Conservation (phyloP, 2,329 filamentous ascomycete genomes). For the Cercospora zeae-maydis region DNA sequence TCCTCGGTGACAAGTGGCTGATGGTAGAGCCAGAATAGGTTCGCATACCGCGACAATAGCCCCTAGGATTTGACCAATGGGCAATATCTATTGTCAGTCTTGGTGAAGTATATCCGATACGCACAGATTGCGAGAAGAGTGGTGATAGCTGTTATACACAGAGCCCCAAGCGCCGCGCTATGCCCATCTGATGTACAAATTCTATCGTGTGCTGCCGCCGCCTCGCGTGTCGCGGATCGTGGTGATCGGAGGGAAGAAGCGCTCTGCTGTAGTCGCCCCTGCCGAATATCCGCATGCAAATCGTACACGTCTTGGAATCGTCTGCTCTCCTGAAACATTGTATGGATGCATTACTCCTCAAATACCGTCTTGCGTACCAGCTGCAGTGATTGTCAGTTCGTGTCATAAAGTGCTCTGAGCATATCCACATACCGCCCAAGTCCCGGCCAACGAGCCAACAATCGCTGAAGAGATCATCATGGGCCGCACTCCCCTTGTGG, state of each 20-base stretch:
- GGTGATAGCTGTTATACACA: conserved; percentile 12
- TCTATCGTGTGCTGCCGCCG: conserved; percentile 9
- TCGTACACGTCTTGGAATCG: conserved; percentile 1
- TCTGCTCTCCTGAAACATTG: conserved; percentile 4
- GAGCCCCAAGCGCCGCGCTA: conserved; percentile 12
- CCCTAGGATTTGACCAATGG: not conserved
- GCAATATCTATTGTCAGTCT: not conserved
- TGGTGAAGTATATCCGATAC: not conserved
- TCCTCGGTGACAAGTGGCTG: not conserved
- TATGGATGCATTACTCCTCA: conserved; percentile 14
- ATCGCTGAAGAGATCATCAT: conserved; percentile 94
- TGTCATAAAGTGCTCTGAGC: not conserved
- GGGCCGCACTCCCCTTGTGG: conserved; percentile 80
- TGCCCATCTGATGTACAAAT: conserved; percentile 11
- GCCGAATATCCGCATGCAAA: conserved; percentile 3
- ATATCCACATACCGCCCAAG: conserved; percentile 74
- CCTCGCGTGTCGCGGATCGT: not conserved
- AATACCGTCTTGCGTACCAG: conserved; percentile 27
- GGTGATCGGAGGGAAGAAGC: conserved; percentile 4
- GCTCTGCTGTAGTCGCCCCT: conserved; percentile 8
- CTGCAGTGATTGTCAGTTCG: conserved; percentile 16
- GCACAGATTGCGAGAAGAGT: conserved; percentile 5
- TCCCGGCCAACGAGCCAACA: conserved; percentile 78
- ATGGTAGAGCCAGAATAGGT: not conserved
- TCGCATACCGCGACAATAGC: not conserved